Percentiles rank a stretch among this genome's conserved stretches.
These are phyloP conservation scores for Carallia brachiata DNA, from an alignment of 345 rosid genomes.

Conservation along the genomic window DNA sequence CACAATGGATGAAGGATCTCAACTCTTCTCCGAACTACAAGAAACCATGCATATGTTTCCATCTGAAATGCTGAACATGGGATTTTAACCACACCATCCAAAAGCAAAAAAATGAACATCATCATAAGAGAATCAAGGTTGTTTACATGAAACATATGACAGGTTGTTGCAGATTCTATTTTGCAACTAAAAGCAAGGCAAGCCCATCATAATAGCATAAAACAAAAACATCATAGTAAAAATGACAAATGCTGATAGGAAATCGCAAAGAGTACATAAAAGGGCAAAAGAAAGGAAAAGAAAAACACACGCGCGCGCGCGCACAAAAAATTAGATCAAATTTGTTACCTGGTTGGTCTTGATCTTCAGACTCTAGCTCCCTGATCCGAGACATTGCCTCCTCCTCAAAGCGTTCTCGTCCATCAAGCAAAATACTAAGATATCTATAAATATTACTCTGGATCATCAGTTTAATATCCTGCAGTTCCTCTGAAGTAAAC, in stretches of 20 bases:
- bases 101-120: no score
- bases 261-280: background rate
- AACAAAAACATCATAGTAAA: background rate
- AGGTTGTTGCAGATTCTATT: no score
- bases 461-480: slow-evolving; percentile 89
- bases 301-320: no score
- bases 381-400: slow-evolving; percentile 56
- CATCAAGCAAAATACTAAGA: slow-evolving; percentile 92
- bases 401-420: slow-evolving; percentile 96
- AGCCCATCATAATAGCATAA: background rate
- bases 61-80: no score
- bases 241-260: background rate
- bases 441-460: slow-evolving; percentile 96
- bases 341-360: slow-evolving; percentile 48
- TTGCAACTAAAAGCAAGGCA: background rate
- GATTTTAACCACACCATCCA: no score
- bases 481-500: slow-evolving; percentile 73
- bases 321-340: background rate
- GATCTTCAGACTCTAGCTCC: slow-evolving; percentile 40
- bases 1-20: no score
- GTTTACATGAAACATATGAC: no score
- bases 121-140: no score
- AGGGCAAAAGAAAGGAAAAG: background rate
- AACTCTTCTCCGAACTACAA: no score
- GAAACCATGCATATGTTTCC: no score